A percentile compares a stretch with the other conserved stretches of the same genome.
Conservation (phyloP, 106 monocot genomes). For the Gastrodia elata region DNA sequence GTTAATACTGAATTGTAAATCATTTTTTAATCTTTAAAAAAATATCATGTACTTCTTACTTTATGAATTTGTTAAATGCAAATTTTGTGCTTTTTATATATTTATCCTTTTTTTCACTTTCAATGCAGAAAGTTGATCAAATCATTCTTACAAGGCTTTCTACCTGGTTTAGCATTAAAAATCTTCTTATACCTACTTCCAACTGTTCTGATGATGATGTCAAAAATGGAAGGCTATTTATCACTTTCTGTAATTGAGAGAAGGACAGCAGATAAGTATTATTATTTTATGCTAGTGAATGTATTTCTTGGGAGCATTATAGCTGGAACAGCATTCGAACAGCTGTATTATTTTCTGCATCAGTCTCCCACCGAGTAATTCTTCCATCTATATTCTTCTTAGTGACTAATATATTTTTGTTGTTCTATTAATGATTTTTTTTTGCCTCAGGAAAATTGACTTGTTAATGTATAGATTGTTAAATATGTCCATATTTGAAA, state of each 20-base stretch:
- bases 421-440: not conserved
- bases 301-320: constrained; percentile 93
- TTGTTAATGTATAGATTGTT: not conserved
- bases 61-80: not conserved
- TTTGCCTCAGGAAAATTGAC: not conserved
- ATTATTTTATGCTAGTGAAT: constrained; percentile 93
- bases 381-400: constrained; percentile 9
- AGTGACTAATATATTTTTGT: not conserved
- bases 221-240: constrained; percentile 87
- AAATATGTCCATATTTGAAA: not conserved
- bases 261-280: constrained; percentile 72
- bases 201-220: constrained; percentile 72
- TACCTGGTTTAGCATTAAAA: constrained; percentile 84
- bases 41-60: not conserved
- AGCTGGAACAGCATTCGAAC: constrained; percentile 90
- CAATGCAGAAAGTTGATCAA: constrained; percentile 71
- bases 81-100: too few species aligned
- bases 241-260: constrained; percentile 82
- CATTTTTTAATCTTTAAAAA: not conserved
- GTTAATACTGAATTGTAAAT: not conserved
- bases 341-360: constrained; percentile 73
- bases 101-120: not conserved
- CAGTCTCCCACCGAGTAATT: constrained; percentile 77
- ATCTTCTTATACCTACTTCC: constrained; percentile 80
- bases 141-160: constrained; percentile 90